Conservation (phyloP, 179 eudicot species). For the Beta lomatogona region DNA sequence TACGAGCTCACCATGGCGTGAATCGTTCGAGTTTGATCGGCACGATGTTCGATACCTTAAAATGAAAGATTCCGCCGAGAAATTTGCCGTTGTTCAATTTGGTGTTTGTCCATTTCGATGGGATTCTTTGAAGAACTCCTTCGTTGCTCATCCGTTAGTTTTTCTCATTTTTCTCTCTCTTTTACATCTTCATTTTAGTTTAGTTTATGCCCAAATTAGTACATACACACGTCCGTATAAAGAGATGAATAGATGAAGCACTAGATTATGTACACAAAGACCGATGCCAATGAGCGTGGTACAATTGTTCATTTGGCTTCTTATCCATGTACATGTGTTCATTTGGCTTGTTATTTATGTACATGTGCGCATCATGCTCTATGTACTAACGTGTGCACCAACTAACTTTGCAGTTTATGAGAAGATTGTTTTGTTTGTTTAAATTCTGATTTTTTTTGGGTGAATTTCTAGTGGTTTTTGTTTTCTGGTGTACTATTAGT, state of each 20-base stretch:
- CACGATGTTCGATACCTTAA: slow-evolving; percentile 73
- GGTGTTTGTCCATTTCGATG: slow-evolving; percentile 98
- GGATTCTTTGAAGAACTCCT: slow-evolving; percentile 53
- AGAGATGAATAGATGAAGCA: too few relatives aligned
- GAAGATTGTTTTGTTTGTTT: too few relatives aligned
- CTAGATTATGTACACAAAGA: too few relatives aligned
- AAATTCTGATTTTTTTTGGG: neutral
- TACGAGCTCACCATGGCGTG: slow-evolving; percentile 90
- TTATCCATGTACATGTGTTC: too few relatives aligned
- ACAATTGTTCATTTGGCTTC: too few relatives aligned
- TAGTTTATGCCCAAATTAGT: too few relatives aligned
- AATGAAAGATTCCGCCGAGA: slow-evolving; percentile 83
- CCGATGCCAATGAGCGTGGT: too few relatives aligned
- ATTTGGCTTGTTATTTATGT: too few relatives aligned
- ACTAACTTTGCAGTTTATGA: too few relatives aligned
- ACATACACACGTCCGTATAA: too few relatives aligned
- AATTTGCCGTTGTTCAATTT: slow-evolving; percentile 88
- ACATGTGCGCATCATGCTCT: too few relatives aligned
- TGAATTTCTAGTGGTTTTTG: neutral
- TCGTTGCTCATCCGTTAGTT: slow-evolving; percentile 86
- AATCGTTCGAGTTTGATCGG: slow-evolving; percentile 73
- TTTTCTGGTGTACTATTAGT: neutral
- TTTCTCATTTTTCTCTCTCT: neutral
- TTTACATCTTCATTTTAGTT: neutral
- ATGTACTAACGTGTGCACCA: too few relatives aligned